Evolutionary conservation across 805 yeast genomes (phyloP), one percentile per base, ranked within the genome.

Genomic region (Metschnikowia orientalis): DNA sequence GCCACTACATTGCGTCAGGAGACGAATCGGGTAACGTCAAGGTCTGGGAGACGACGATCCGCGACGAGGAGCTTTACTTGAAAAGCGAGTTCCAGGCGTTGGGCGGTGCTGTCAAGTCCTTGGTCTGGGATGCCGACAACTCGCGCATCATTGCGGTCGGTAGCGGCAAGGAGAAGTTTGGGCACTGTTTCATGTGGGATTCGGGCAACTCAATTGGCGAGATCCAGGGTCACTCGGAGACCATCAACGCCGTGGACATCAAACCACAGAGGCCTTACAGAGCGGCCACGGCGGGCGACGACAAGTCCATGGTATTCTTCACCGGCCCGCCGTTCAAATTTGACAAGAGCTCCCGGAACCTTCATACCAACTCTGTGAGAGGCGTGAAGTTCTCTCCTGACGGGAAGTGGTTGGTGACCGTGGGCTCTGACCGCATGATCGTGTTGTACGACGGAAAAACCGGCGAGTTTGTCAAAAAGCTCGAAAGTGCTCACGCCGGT

Each of bases 121-220:
- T 90, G 40, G 81, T 86, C 1, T 90, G 97, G 97, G 97, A 92
- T 56, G 80, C 81, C 17, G 98, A 90, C 51, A 77, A 79, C 28
- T 68, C 78, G 40, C 73, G 98, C 46, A 64, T 92, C 32, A 85
- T 92, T 52, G 95, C 95, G 1, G 97, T 89, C 8, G 98, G 98
- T 35, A 81, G 84, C 47, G 98, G 97, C 30, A 81, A 81, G 45
- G 96, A 88, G 48, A 73, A 83, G 40, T 89, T 76, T 53, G 98
- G 97, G 5, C 95, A 83, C 47, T 88, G 94, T 43, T 86, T 90
- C 56, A 77, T 95, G 6, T 83, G 82, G 74, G 99, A 92, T 53
- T 75, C 95, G 1, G 98, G 98, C 40, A 92, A 92, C 59, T 77
- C 96, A n/a, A 79, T 92, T 26, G 99, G 98, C 35, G 97, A 92